Evolutionary conservation across 2,329 filamentous ascomycete genomes (phyloP), one percentile per base, ranked within the genome.

Genomic region (Trichoderma sp.): DNA sequence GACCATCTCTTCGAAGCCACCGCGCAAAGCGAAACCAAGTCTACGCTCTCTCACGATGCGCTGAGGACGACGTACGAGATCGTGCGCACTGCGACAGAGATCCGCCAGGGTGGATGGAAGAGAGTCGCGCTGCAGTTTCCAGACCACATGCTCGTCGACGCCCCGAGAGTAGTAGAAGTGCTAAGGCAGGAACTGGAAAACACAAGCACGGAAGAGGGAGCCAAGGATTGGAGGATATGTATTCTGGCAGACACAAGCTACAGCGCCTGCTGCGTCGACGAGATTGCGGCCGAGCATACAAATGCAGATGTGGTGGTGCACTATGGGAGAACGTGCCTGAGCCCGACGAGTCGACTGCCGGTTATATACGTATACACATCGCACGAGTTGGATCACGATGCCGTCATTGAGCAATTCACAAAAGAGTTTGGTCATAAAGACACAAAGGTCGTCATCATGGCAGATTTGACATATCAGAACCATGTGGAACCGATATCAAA

Each of bases 161-260:
- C 92, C 9, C 90, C 93, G 5, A 85, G 90, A 67, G 92, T 97
- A 0, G 93, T 90, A 67, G 88, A 90, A 64, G 81, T 88, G 0
- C 79, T 82, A 2, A 67, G 69, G 0, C 69, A 70, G 8, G 76
- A 78, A 60, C 71, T 80, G 5, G 61, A 56, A 37, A 35, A 4
- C 3, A 64, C 65, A 35, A 19, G 52, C 3, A 61, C 65, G 0
- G 71, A 72, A 37, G 69, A 66, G 1, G 68, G 22, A 29, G 15
- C 63, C n/a, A 69, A 72, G 32, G 50, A 39, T 50, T 72, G 66
- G 66, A 76, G 84, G 70, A 83, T 98, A 63, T 97, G 92, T 73
- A 94, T 99, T 69, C 83, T 99, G 19, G 95, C 91, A 35, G 95
- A 99, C 78, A 98, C 95, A 2, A 97, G 94, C 2, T 99, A 98